phyloP scores from a whole-genome alignment of 139 green algal genomes.

The Micromonas commoda region DNA sequence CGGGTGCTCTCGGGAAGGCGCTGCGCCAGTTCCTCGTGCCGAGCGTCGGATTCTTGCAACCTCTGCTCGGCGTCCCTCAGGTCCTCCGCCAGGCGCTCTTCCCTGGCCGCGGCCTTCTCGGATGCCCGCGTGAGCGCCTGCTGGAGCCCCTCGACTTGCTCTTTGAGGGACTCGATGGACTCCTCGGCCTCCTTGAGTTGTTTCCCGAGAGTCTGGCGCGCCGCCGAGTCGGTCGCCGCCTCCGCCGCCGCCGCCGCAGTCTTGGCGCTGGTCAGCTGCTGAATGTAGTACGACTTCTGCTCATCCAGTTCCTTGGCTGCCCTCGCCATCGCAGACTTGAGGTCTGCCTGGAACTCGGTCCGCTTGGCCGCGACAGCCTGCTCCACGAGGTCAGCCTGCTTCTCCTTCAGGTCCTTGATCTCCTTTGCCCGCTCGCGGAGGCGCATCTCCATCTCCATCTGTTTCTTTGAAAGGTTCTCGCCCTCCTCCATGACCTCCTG shows the following conservation, averaged over 20 bases:
- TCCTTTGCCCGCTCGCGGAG: constrained; percentile 50
- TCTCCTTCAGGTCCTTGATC: constrained; percentile 45
- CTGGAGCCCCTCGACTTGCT: constrained; percentile 34
- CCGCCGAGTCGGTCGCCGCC: constrained; percentile 24
- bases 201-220: constrained; percentile 15
- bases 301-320: constrained; percentile 19
- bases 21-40: constrained; percentile 75
- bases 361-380: constrained; percentile 33
- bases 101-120: constrained; percentile 24
- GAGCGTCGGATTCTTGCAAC: constrained; percentile 61
- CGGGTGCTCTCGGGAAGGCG: constrained; percentile 81
- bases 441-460: constrained; percentile 43
- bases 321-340: constrained; percentile 8
- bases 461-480: constrained; percentile 46
- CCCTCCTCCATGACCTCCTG: constrained; percentile 61
- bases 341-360: too few species aligned
- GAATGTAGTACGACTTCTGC: constrained; percentile 14
- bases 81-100: constrained; percentile 37
- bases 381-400: constrained; percentile 33
- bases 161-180: constrained; percentile 28
- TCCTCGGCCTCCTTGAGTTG: constrained; percentile 33
- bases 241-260: constrained; percentile 30
- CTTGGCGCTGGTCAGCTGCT: constrained; percentile 13
- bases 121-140: constrained; percentile 18
- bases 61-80: constrained; percentile 34